Evolutionary conservation across 2,329 filamentous ascomycete genomes (phyloP), one percentile per base, ranked within the genome.

Genomic region (Magnaporthiopsis rhizophila): DNA sequence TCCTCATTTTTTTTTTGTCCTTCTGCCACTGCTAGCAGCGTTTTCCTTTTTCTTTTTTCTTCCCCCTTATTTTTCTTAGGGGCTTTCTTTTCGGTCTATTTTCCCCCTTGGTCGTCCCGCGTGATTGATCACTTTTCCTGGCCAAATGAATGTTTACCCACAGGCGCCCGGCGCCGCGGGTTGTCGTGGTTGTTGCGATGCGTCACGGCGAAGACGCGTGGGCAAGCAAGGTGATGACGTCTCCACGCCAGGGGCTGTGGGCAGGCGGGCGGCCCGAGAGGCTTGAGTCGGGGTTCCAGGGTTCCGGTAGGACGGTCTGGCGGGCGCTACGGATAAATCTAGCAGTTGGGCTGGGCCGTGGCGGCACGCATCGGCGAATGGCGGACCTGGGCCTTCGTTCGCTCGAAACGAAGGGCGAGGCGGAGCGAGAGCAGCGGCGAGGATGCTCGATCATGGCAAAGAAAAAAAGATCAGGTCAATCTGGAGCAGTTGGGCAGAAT

Each of bases 341-440:
- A 21, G 45, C 18, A n/a, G 15, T n/a, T 21, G 45, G 45, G 45
- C 45, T 21, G 45, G 2, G 11, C 45, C 45, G 45, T 24, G 45
- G 45, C 45, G 45, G 45, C 45, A 53, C 21, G 21, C 45, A 53
- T 53, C 15, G n/a, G 45, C 9, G 45, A 21, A 53, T 53, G 45
- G 45, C 45, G 21, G n/a, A 24, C 45, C 45, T n/a, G 45, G 18
- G 45, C 45, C 45, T 53, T 21, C 45, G n/a, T 53, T 53, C 21
- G 45, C 45, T 53, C 45, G 53, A 59, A 53, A 62, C 21, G 61
- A 62, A 34, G 26, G 57, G 62, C 61, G 58, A 59, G 56, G 53
- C 11, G 36, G 26, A 50, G 34, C 12, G 28, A 36, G 5, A 26
- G 21, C n/a, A 26, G 24, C 24, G 53, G n/a, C 13, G 45, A n/a